Base-by-base conservation (phyloP, 1,284 basidiomycete species). In the Exobasidium cylindrosporum region DNA sequence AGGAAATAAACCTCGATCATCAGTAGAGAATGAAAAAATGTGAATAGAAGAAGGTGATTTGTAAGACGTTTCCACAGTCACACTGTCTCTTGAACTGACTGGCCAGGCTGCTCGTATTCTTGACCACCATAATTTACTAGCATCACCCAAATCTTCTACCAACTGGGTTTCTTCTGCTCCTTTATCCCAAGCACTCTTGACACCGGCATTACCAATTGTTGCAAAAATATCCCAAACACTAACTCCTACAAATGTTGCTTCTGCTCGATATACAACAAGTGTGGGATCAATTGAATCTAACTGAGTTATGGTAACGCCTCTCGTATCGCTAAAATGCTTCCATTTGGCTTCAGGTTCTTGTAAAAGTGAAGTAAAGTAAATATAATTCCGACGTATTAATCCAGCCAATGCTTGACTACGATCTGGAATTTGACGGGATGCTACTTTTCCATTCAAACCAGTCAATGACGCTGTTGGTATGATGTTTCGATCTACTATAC, bases 321-420 rank as follows among this genome's bases (percentile, higher is more conserved):
- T 85, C 28, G 87, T 86, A 73, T 98, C 95, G 46, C 89, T 88
- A 28, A 91, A 87, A 75, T 54, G 80, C 78, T 87, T 89, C 96
- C 96, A 99, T 81, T 99, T 99, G 1, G 92, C 92, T 79, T 97
- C 94, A 0, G 96, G 96, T 77, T 98, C 96, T 81, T 98, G 96
- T 45, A 98, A 82, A 23, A 99, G 83, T 0, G 94, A 96, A 0
- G 94, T 95, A 79, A 99, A 98, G 81, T 98, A 80, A 63, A 97
- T 97, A 79, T 99, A 99, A 80, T 92, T 96, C 64, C 95, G 85
- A 74, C 89, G 87, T 30, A 97, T 89, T 63, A 93, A 84, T 14
- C 90, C 87, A 10, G 90, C 81, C 46, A 97, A 89, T 3, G 87
- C 86, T 54, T 64, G 61, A 7, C 62, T 28, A 21, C 60, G 60